A percentile compares a stretch with the other conserved stretches of the same genome.
Conservation (phyloP, 2,329 filamentous ascomycete species). For the Talaromyces sp. region DNA sequence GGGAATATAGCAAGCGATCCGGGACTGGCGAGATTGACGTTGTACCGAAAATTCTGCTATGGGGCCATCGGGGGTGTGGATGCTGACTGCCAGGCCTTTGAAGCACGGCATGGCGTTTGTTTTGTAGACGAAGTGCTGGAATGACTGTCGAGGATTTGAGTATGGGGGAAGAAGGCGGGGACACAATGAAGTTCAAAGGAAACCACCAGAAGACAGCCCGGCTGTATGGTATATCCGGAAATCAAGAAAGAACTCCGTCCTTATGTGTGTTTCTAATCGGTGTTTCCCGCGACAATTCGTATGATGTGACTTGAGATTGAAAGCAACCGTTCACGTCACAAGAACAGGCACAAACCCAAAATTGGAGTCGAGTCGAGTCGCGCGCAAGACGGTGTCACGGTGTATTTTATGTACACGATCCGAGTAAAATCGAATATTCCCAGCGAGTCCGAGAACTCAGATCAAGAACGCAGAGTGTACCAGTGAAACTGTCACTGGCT, state of each 20-base stretch:
- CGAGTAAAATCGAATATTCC: neutral
- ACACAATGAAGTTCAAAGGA: neutral
- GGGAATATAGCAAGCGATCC: slow-evolving; percentile 95
- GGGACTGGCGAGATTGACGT: slow-evolving; percentile 82
- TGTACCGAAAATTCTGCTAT: slow-evolving; percentile 92
- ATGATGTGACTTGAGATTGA: neutral
- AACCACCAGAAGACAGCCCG: neutral
- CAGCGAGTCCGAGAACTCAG: neutral
- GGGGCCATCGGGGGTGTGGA: slow-evolving; percentile 76
- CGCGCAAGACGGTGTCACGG: neutral
- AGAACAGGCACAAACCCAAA: neutral
- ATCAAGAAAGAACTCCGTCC: neutral
- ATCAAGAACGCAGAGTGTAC: slow-evolving; percentile 15
- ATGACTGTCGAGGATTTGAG: neutral
- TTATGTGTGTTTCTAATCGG: neutral
- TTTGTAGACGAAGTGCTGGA: neutral
- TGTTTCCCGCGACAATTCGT: neutral
- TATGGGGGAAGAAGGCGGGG: neutral
- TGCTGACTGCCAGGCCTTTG: slow-evolving; percentile 97
- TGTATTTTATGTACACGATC: neutral
- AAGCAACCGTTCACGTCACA: neutral
- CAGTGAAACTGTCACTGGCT: slow-evolving; percentile 18
- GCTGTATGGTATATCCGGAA: neutral
- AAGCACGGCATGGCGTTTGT: slow-evolving; percentile 79
- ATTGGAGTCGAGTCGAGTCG: neutral